phyloP scores from a whole-genome alignment of 495 filamentous ascomycete species.

The Umbilicaria muhlenbergii region DNA sequence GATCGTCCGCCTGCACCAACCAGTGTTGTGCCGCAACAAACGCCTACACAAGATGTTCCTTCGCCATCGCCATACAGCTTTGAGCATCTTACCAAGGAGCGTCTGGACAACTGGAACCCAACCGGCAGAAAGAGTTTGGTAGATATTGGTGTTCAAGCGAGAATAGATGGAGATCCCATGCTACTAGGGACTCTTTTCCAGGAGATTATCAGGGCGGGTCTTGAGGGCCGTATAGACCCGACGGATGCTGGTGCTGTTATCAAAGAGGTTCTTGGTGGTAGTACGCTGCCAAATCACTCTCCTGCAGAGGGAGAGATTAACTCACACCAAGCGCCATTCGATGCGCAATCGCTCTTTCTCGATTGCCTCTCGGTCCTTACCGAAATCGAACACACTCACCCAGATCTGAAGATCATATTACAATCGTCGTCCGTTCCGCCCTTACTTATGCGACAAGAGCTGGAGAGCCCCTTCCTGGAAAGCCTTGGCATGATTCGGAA shows the following conservation, averaged over 20 bases:
- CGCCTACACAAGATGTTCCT: constrained; percentile 9
- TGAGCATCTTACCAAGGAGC: constrained; percentile 37
- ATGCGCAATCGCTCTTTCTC: constrained; percentile 58
- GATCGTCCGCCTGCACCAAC: constrained; percentile 15
- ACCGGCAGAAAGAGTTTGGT: constrained; percentile 30
- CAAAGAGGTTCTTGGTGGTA: constrained; percentile 53
- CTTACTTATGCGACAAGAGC: constrained; percentile 55
- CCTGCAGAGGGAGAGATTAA: constrained; percentile 14
- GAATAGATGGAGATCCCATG: constrained; percentile 46
- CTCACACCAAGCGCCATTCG: constrained; percentile 23
- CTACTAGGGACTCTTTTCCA: constrained; percentile 61
- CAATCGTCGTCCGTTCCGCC: constrained; percentile 56
- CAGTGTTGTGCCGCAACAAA: constrained; percentile 8
- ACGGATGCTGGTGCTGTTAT: constrained; percentile 55
- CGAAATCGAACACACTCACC: constrained; percentile 43
- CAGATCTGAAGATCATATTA: constrained; percentile 36
- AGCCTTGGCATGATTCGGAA: constrained; percentile 65
- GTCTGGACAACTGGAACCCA: constrained; percentile 32
- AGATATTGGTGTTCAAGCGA: constrained; percentile 32
- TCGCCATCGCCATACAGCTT: constrained; percentile 29
- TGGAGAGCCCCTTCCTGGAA: constrained; percentile 65
- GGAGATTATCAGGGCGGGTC: constrained; percentile 59
- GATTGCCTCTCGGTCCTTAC: constrained; percentile 65
- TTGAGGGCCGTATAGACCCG: constrained; percentile 51
- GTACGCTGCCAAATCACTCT: constrained; percentile 27